Evolutionary conservation across 805 yeast species (phyloP).

Genomic region (Candida multigemmis): DNA sequence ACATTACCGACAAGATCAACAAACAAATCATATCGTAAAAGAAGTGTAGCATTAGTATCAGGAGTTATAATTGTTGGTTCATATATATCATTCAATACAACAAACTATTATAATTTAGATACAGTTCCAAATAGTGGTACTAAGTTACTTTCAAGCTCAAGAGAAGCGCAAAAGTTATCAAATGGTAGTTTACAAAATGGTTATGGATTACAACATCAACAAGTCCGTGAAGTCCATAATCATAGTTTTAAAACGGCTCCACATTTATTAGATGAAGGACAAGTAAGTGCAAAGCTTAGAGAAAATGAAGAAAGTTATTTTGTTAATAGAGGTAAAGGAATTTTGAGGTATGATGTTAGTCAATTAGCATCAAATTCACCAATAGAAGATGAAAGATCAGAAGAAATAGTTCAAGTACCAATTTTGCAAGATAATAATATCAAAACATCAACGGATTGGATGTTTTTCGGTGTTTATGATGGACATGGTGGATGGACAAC

Average conservation of each 20-base stretch:
- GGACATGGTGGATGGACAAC: conserved; percentile 98
- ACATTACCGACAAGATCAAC: conserved; percentile 2
- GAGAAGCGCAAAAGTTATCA: conserved; percentile 3
- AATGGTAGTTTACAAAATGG: too few species aligned
- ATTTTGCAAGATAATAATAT: conserved; percentile 51
- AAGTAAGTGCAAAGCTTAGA: conserved; percentile 61
- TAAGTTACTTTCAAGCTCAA: conserved; percentile 5
- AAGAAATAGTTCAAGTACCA: conserved; percentile 68
- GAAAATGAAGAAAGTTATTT: conserved; percentile 70
- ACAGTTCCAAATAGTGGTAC: conserved; percentile 8
- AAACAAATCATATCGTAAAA: conserved; percentile 12
- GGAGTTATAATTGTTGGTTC: conserved; percentile 36
- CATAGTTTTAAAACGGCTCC: too few species aligned
- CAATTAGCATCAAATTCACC: conserved; percentile 91
- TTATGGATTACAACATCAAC: too few species aligned
- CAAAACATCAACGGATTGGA: conserved; percentile 60
- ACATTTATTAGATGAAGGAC: conserved; percentile 55
- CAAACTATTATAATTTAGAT: conserved; percentile 33
- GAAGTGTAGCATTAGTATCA: conserved; percentile 30
- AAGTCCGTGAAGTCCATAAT: too few species aligned
- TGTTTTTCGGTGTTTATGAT: conserved; percentile 92
- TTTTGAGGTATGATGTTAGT: conserved; percentile 76
- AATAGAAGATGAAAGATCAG: conserved; percentile 89
- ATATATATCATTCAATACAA: conserved; percentile 28
- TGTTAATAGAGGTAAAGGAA: conserved; percentile 83